Evolutionary conservation across 2,329 filamentous ascomycete species (phyloP).

Genomic region (Echinosphaeria canescens): DNA sequence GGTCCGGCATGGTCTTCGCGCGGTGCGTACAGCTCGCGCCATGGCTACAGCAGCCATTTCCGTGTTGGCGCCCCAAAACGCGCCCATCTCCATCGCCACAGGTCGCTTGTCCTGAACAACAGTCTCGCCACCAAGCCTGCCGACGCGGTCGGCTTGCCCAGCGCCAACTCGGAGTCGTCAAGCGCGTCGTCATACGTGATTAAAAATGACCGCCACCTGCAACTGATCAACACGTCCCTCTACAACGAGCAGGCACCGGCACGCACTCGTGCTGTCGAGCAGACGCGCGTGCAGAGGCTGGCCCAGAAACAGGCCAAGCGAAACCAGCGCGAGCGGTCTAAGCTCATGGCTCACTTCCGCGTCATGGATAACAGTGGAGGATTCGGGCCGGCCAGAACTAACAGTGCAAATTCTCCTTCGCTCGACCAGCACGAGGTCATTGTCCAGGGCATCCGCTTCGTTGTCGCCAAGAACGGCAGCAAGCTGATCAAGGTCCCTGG

Average conservation of each 20-base stretch:
- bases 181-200: slow-evolving; percentile 41
- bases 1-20: no score
- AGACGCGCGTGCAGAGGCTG: slow-evolving; percentile 38
- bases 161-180: slow-evolving; percentile 13
- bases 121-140: no score
- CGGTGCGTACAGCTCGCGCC: slow-evolving; percentile 1
- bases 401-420: no score
- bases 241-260: slow-evolving; percentile 54
- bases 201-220: slow-evolving; percentile 55
- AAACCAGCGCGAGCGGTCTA: slow-evolving; percentile 35
- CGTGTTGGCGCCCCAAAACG: slow-evolving; percentile 14
- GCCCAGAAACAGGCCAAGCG: slow-evolving; percentile 29
- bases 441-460: slow-evolving; percentile 53
- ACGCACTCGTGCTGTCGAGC: slow-evolving; percentile 48
- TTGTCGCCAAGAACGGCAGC: slow-evolving; percentile 55
- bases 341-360: slow-evolving; percentile 25
- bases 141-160: slow-evolving; percentile 8
- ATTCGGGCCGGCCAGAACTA: no score
- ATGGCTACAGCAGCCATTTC: slow-evolving; percentile 11
- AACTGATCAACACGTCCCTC: slow-evolving; percentile 62
- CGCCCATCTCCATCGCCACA: slow-evolving; percentile 17
- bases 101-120: slow-evolving; percentile 47
- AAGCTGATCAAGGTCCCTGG: slow-evolving; percentile 58
- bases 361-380: slow-evolving; percentile 7
- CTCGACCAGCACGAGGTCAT: slow-evolving; percentile 34